phyloP scores from a whole-genome alignment of 1,284 basidiomycete genomes.

The Rhodotorula sp. region DNA sequence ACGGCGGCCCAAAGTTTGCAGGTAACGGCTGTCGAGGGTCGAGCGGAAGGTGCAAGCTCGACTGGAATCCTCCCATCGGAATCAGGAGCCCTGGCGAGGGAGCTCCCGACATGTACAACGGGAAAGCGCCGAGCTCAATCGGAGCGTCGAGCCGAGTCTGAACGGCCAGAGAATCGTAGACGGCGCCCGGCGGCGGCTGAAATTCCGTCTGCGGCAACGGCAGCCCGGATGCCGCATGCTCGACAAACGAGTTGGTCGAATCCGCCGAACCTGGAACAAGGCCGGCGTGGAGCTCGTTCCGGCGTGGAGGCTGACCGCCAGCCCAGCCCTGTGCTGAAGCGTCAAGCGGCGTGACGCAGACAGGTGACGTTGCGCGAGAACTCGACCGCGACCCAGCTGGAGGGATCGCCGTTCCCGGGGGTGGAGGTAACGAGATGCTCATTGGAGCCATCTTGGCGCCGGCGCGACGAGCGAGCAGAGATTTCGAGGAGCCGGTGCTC shows the following conservation, averaged over 20 bases:
- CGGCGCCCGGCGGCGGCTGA: too few relatives aligned
- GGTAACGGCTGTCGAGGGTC: not conserved
- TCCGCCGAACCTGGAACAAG: too few relatives aligned
- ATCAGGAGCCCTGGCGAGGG: not conserved
- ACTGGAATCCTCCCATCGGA: not conserved
- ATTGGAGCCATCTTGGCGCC: not conserved
- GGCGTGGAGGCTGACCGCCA: too few relatives aligned
- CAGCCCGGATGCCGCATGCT: too few relatives aligned
- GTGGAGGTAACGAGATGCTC: conserved; percentile 16
- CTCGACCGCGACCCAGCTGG: conserved; percentile 8
- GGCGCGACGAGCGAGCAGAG: conserved; percentile 1
- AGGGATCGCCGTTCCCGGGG: conserved; percentile 6
- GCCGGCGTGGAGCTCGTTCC: too few relatives aligned
- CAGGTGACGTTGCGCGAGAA: conserved; percentile 6
- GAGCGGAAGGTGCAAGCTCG: not conserved
- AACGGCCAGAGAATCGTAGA: too few relatives aligned
- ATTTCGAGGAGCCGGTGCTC: not conserved
- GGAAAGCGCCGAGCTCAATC: conserved; percentile 2
- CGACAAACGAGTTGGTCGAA: too few relatives aligned
- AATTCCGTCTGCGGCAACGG: too few relatives aligned
- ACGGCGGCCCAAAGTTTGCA: too few relatives aligned
- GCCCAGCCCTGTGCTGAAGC: not conserved
- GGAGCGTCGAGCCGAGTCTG: conserved; percentile 7
- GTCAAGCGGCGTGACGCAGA: not conserved
- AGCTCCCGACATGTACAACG: conserved; percentile 11